Conservation (phyloP, 2,329 filamentous ascomycete genomes). For the Fusarium ambrosium region DNA sequence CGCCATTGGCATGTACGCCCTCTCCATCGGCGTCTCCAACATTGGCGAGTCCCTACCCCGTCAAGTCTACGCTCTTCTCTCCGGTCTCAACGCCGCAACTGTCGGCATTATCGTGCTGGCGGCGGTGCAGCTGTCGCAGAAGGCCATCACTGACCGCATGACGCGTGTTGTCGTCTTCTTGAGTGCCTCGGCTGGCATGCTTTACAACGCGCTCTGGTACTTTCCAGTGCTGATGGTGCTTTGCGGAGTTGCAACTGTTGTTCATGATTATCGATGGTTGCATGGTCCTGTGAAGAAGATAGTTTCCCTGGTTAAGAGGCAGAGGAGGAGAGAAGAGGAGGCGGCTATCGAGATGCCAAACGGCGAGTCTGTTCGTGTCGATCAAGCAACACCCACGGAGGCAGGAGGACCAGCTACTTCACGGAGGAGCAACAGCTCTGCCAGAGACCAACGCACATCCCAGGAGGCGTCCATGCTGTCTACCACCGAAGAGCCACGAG, state of each 20-base stretch:
- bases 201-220: constrained; percentile 82
- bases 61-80: constrained; percentile 77
- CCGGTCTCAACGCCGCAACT: constrained; percentile 78
- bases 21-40: constrained; percentile 74
- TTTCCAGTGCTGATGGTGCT: constrained; percentile 74
- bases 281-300: constrained; percentile 48
- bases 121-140: constrained; percentile 75
- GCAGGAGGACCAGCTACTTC: not conserved
- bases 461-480: not conserved
- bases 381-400: not conserved
- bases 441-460: not conserved
- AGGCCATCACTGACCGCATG: constrained; percentile 75
- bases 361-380: not conserved
- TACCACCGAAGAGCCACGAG: constrained; percentile 52
- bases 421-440: constrained; percentile 12
- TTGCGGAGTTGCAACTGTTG: constrained; percentile 65
- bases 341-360: constrained; percentile 17
- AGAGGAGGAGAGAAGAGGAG: constrained; percentile 8
- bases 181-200: constrained; percentile 72
- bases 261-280: constrained; percentile 69
- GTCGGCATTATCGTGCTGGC: constrained; percentile 80
- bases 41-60: constrained; percentile 71
- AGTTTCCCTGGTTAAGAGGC: constrained; percentile 14
- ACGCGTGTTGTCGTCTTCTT: constrained; percentile 75
- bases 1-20: constrained; percentile 76